phyloP scores from a whole-genome alignment of 2,329 filamentous ascomycete genomes.

The Hymenoscyphus scutula region DNA sequence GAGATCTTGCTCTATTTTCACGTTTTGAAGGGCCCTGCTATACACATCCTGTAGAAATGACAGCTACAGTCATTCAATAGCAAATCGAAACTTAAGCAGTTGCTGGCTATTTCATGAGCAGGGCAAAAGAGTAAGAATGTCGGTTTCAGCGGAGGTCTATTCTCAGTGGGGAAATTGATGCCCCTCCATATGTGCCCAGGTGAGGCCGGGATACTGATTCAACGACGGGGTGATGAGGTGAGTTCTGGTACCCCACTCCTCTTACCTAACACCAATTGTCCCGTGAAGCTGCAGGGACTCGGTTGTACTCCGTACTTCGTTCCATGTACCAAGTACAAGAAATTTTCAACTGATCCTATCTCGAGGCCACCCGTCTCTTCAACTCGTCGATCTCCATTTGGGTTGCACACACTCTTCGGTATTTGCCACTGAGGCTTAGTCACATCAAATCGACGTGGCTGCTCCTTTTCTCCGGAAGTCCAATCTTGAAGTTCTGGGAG shows the following conservation, averaged over 20 bases:
- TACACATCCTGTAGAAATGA: not conserved
- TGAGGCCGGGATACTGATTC: not conserved
- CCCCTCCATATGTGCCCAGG: not conserved
- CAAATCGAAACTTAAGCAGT: not conserved
- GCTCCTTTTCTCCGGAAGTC: not conserved
- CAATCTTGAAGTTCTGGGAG: not conserved
- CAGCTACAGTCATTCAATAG: not conserved
- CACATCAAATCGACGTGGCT: not conserved
- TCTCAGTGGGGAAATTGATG: not conserved
- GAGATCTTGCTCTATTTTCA: not conserved
- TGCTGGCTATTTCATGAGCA: not conserved
- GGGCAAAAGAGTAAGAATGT: not conserved
- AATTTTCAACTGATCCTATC: too few relatives aligned
- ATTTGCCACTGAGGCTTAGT: not conserved
- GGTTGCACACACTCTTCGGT: not conserved
- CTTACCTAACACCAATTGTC: slow-evolving; percentile 1
- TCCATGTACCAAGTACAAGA: not conserved
- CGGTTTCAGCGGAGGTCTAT: not conserved
- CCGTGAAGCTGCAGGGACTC: not conserved
- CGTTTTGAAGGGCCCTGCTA: not conserved
- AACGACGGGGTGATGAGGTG: not conserved
- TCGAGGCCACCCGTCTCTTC: not conserved
- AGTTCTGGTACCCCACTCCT: not conserved
- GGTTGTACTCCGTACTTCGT: not conserved
- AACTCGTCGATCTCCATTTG: not conserved